Conservation (phyloP, 2,329 filamentous ascomycete species). For the Oidium heveae region DNA sequence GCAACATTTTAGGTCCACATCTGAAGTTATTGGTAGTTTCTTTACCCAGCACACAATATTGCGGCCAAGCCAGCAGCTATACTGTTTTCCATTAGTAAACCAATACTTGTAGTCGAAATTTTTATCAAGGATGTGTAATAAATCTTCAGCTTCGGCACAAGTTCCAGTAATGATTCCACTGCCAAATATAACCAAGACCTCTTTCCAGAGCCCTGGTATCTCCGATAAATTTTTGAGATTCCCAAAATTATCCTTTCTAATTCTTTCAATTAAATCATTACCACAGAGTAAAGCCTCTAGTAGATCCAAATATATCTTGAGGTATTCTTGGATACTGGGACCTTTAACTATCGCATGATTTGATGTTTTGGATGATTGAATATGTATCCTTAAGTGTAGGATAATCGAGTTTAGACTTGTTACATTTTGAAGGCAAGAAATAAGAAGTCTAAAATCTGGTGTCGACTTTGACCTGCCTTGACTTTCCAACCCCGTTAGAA, state of each 20-base stretch:
- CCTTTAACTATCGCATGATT: slow-evolving; percentile 9
- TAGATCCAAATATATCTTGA: slow-evolving; percentile 19
- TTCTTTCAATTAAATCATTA: slow-evolving; percentile 16
- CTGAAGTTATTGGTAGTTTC: slow-evolving; percentile 4
- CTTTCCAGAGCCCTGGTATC: slow-evolving; percentile 33
- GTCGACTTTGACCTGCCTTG: background rate
- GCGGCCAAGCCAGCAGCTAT: slow-evolving; percentile 11
- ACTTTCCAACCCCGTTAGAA: slow-evolving; percentile 17
- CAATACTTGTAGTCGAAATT: slow-evolving; percentile 10
- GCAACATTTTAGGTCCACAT: slow-evolving; percentile 9
- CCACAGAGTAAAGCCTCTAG: slow-evolving; percentile 19
- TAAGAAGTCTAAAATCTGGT: slow-evolving; percentile 23
- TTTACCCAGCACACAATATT: slow-evolving; percentile 11
- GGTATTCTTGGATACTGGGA: slow-evolving; percentile 13
- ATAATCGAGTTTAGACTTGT: slow-evolving; percentile 56
- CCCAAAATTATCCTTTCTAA: slow-evolving; percentile 20
- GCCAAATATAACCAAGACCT: slow-evolving; percentile 30
- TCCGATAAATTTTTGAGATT: slow-evolving; percentile 15
- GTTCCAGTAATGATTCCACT: slow-evolving; percentile 33
- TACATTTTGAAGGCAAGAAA: slow-evolving; percentile 44
- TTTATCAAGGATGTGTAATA: slow-evolving; percentile 13
- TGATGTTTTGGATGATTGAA: slow-evolving; percentile 22
- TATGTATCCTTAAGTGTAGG: slow-evolving; percentile 37
- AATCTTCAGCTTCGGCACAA: slow-evolving; percentile 25
- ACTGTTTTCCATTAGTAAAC: slow-evolving; percentile 11